Evolutionary conservation across 192 early-diverging fungal species (phyloP).

Genomic region (Umbelopsis isabellina): DNA sequence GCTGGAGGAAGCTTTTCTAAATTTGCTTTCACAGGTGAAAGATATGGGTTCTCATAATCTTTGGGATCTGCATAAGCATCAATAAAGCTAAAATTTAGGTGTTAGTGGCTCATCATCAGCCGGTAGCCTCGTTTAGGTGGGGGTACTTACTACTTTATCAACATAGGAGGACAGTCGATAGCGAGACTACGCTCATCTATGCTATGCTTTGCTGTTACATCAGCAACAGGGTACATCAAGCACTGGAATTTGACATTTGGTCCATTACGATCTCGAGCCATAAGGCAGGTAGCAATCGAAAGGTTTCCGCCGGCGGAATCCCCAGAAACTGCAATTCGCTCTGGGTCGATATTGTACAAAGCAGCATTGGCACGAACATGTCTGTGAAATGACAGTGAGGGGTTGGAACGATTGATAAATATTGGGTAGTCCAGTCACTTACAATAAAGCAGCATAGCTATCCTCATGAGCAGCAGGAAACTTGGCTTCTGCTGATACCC

Average conservation of each 20-base stretch:
- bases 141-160: neutral
- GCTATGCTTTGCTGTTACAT: neutral
- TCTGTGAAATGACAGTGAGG: neutral
- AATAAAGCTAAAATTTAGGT: neutral
- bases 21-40: conserved; percentile 1
- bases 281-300: conserved; percentile 36
- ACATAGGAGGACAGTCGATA: neutral
- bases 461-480: conserved; percentile 42
- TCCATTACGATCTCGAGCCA: neutral
- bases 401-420: neutral
- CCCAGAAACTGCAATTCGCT: conserved; percentile 52
- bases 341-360: conserved; percentile 35
- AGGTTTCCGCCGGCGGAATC: conserved; percentile 60
- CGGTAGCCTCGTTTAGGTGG: no score
- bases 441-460: conserved; percentile 36
- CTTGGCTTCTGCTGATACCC: conserved; percentile 39
- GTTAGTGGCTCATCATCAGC: no score
- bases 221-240: conserved; percentile 17
- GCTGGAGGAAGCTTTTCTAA: conserved; percentile 15
- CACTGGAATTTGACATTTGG: conserved; percentile 7
- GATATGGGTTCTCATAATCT: neutral
- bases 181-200: neutral
- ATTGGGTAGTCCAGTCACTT: neutral
- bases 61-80: neutral
- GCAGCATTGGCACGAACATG: conserved; percentile 30